A percentile compares a stretch with the other conserved stretches of the same genome.
These are phyloP conservation scores for Prunus salicina DNA, from an alignment of 306 rosid species.

Conservation along the genomic window DNA sequence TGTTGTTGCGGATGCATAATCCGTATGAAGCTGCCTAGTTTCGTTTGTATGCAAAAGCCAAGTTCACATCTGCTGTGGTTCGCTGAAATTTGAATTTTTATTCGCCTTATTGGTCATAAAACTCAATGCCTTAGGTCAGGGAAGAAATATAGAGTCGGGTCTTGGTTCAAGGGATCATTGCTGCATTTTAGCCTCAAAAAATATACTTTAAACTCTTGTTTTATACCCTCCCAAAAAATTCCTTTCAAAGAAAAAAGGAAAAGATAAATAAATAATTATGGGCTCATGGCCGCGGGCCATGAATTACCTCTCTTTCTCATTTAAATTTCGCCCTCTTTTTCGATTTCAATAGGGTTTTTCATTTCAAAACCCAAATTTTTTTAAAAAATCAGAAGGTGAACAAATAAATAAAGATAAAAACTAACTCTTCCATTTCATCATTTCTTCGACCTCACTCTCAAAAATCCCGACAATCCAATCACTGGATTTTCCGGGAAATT, in stretches of 20 bases:
- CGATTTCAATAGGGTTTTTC: slow-evolving; percentile 39
- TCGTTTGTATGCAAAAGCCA: no score
- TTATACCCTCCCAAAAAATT: no score
- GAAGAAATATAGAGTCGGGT: no score
- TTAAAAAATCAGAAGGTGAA: neutral
- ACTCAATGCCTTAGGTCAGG: no score
- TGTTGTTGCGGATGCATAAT: no score
- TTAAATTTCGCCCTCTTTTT: slow-evolving; percentile 22
- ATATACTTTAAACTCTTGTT: no score
- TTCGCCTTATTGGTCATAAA: no score
- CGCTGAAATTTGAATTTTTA: no score
- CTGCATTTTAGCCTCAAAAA: no score
- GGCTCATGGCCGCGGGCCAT: neutral
- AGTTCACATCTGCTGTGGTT: no score
- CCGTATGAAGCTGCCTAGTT: no score
- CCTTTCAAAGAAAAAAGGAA: neutral
- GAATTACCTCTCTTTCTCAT: neutral
- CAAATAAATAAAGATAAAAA: neutral
- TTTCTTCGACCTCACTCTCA: slow-evolving; percentile 6
- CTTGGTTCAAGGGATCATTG: no score
- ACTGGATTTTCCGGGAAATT: slow-evolving; percentile 16
- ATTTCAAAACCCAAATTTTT: neutral
- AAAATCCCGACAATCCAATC: neutral
- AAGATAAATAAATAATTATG: neutral
- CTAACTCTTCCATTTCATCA: neutral